Conservation (phyloP, 768 basidiomycete genomes). For the Boletus sp. region DNA sequence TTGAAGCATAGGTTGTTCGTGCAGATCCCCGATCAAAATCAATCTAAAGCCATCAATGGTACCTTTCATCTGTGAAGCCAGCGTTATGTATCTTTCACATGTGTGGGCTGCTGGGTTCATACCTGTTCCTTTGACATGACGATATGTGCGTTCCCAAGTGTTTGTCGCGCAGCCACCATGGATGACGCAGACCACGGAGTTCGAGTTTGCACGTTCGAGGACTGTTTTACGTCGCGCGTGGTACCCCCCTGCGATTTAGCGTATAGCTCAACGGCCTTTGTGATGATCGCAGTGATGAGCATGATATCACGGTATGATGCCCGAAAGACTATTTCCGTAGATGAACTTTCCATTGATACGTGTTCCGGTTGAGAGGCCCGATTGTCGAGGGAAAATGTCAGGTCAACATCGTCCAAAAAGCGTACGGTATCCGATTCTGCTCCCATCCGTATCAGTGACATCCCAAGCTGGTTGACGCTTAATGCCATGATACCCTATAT, state of each 20-base stretch:
- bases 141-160: conserved; percentile 41
- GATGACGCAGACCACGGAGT: conserved; percentile 4
- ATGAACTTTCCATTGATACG: conserved; percentile 78
- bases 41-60: conserved; percentile 90
- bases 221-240: conserved; percentile 1
- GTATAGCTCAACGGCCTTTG: conserved; percentile 84
- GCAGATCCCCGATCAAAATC: conserved; percentile 89
- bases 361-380: conserved; percentile 68
- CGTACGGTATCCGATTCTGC: conserved; percentile 77
- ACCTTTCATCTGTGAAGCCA: conserved; percentile 62
- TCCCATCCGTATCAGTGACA: conserved; percentile 93
- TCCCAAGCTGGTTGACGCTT: conserved; percentile 78
- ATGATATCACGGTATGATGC: conserved; percentile 95
- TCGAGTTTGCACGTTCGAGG: conserved; percentile 8
- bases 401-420: conserved; percentile 89
- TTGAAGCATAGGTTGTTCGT: conserved; percentile 94
- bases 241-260: conserved; percentile 36
- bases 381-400: conserved; percentile 85
- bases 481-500: conserved; percentile 75
- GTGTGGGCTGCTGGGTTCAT: conserved; percentile 12
- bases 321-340: conserved; percentile 84
- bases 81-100: conserved; percentile 1
- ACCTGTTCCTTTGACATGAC: conserved; percentile 85
- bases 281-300: conserved; percentile 82
- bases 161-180: conserved; percentile 5